phyloP scores from a whole-genome alignment of 1,139 yeast species.

The Yamadazyma dendronema region DNA sequence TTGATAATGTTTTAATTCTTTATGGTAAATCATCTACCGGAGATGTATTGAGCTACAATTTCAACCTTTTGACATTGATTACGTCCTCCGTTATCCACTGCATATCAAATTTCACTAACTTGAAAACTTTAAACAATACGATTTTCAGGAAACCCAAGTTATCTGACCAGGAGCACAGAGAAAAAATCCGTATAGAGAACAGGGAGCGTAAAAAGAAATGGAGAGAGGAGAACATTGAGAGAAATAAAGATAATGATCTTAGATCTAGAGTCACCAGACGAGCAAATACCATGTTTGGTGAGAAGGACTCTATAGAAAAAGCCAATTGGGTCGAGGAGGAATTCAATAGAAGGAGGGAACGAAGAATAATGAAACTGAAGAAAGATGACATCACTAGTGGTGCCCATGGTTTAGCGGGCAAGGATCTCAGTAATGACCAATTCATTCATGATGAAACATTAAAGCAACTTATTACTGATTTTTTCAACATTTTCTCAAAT shows the following conservation, averaged over 20 bases:
- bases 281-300: slow-evolving; percentile 69
- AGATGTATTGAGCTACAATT: slow-evolving; percentile 13
- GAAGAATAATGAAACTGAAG: slow-evolving; percentile 45
- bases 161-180: slow-evolving; percentile 45
- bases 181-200: slow-evolving; percentile 65
- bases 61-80: slow-evolving; percentile 24
- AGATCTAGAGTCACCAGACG: slow-evolving; percentile 73
- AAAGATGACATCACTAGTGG: slow-evolving; percentile 17
- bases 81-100: slow-evolving; percentile 31
- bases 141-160: slow-evolving; percentile 25
- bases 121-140: slow-evolving; percentile 16
- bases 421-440: slow-evolving; percentile 12
- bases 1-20: slow-evolving; percentile 16
- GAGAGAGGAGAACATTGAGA: slow-evolving; percentile 79
- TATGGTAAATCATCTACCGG: slow-evolving; percentile 13
- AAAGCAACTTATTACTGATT: slow-evolving; percentile 31
- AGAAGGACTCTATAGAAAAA: slow-evolving; percentile 50
- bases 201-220: slow-evolving; percentile 86
- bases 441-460: slow-evolving; percentile 14
- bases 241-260: slow-evolving; percentile 85
- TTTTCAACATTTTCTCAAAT: slow-evolving; percentile 37
- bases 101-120: slow-evolving; percentile 25
- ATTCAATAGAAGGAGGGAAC: slow-evolving; percentile 61
- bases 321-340: slow-evolving; percentile 76
- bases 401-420: slow-evolving; percentile 4